Evolutionary conservation across 2,329 filamentous ascomycete genomes (phyloP).

Genomic region (Exophiala dermatitidis): DNA sequence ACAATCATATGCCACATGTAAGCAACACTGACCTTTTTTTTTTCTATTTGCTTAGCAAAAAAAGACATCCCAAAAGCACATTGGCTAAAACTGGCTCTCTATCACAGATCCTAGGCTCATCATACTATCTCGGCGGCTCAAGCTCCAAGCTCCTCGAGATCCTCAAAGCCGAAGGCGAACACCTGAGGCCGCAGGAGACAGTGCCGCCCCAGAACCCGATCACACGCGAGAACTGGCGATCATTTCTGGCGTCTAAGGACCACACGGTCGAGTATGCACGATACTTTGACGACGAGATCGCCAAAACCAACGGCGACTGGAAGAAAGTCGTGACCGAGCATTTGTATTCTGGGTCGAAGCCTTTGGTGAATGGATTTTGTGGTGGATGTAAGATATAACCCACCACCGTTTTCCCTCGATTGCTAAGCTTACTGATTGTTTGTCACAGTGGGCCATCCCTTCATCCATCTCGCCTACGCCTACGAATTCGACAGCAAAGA

Average conservation of each 20-base stretch:
- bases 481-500: constrained; percentile 8
- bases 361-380: constrained; percentile 20
- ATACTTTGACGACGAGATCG: constrained; percentile 21
- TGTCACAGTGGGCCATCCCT: constrained; percentile 42
- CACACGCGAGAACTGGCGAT: background rate
- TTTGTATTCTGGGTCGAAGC: constrained; percentile 24
- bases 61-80: background rate
- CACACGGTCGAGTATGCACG: constrained; percentile 19
- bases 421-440: constrained; percentile 3
- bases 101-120: background rate
- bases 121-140: no score
- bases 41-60: background rate
- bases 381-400: constrained; percentile 8
- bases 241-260: background rate
- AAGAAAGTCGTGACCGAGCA: constrained; percentile 20
- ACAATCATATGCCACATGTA: constrained; percentile 16
- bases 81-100: constrained; percentile 4
- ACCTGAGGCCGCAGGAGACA: constrained; percentile 4
- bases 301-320: constrained; percentile 17
- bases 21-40: background rate
- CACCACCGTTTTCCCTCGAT: background rate
- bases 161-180: background rate
- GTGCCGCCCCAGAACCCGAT: background rate
- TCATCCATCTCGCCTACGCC: constrained; percentile 31
- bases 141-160: no score